Percentiles rank a stretch among this genome's conserved stretches.
phyloP scores from a whole-genome alignment of 2,329 filamentous ascomycete species.

The Alternaria dauci region DNA sequence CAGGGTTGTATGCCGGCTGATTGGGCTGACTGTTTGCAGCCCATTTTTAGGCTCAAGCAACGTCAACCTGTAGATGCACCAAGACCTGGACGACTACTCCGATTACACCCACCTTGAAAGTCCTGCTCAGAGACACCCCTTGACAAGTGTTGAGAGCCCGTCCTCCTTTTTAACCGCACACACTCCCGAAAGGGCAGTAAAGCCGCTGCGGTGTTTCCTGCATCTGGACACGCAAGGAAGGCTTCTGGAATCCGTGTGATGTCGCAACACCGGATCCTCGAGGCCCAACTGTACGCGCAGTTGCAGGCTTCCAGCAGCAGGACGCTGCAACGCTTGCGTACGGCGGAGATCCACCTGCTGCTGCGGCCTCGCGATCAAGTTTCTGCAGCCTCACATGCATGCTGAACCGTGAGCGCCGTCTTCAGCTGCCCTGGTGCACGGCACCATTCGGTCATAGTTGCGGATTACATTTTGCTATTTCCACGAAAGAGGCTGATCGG shows the following conservation, averaged over 20 bases:
- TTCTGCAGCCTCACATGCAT: constrained; percentile 31
- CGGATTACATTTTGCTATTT: constrained; percentile 41
- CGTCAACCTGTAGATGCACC: constrained; percentile 49
- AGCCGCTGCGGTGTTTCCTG: constrained; percentile 43
- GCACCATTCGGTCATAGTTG: constrained; percentile 22
- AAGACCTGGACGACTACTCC: constrained; percentile 45
- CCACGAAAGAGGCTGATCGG: constrained; percentile 36
- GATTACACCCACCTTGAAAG: constrained; percentile 42
- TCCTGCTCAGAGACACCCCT: constrained; percentile 34
- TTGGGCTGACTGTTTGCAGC: constrained; percentile 44
- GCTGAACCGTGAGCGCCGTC: constrained; percentile 35
- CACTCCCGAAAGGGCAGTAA: constrained; percentile 42
- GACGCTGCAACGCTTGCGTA: constrained; percentile 23
- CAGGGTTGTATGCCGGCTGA: constrained; percentile 32
- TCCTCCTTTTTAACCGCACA: constrained; percentile 31
- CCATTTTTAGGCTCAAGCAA: constrained; percentile 51
- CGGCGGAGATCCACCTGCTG: constrained; percentile 26
- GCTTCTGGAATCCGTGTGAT: constrained; percentile 47
- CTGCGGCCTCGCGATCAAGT: constrained; percentile 29
- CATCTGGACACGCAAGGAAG: constrained; percentile 39
- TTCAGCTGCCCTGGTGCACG: constrained; percentile 42
- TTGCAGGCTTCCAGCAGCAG: constrained; percentile 14
- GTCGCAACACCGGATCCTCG: constrained; percentile 37
- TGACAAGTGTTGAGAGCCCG: constrained; percentile 30
- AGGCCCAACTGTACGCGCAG: constrained; percentile 36